Conservation (phyloP, 202 grass and related monocot species). For the Cymbopogon flexuosus region DNA sequence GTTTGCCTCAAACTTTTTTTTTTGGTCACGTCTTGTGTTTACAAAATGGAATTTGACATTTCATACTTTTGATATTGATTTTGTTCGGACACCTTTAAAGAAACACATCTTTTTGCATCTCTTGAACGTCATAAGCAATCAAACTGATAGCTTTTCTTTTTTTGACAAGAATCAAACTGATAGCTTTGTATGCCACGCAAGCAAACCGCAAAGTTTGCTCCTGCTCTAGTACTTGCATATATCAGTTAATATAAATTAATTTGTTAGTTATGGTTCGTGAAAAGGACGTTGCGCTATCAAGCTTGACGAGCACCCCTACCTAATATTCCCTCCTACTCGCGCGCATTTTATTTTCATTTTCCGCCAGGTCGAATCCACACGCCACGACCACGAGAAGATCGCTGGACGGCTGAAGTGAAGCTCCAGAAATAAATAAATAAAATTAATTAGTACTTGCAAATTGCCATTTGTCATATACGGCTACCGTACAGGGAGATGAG, state of each 20-base stretch:
- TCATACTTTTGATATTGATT: neutral
- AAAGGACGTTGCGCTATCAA: constrained; percentile 29
- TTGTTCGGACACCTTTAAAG: too few species aligned
- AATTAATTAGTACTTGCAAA: neutral
- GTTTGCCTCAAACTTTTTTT: neutral
- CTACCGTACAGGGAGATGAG: neutral
- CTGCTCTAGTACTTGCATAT: neutral
- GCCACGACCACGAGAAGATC: neutral
- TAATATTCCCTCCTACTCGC: neutral
- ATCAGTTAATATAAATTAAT: neutral
- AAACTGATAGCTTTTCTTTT: too few species aligned
- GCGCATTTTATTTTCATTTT: neutral
- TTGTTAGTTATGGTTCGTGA: constrained; percentile 4
- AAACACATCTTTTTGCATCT: neutral
- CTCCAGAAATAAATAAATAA: neutral
- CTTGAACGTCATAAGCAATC: neutral
- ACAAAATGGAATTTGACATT: neutral
- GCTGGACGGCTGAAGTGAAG: neutral
- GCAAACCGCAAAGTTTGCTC: neutral
- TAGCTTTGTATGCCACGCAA: neutral
- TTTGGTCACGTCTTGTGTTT: neutral
- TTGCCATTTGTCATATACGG: neutral
- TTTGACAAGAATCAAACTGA: too few species aligned
- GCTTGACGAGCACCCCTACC: neutral
- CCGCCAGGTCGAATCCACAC: neutral